Conservation (phyloP, 2,329 filamentous ascomycete species). For the Fonsecaea pugnacius region DNA sequence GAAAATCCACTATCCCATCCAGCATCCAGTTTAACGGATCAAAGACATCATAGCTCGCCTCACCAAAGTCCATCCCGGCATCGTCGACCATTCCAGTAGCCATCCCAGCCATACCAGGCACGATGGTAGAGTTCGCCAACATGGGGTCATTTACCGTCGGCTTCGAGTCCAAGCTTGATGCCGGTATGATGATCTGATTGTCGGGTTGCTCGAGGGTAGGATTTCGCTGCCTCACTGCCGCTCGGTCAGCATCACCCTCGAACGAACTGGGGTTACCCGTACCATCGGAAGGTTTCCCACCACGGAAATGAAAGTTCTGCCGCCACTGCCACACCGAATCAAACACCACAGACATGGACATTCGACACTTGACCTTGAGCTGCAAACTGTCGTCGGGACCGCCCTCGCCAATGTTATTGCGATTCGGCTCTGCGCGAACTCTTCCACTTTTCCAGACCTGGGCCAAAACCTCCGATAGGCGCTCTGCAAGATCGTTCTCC, state of each 20-base stretch:
- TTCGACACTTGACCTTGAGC: constrained; percentile 68
- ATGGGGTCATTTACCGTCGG: constrained; percentile 26
- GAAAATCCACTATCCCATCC: constrained; percentile 81
- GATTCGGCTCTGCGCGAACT: constrained; percentile 38
- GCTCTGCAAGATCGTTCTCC: constrained; percentile 66
- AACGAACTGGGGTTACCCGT: constrained; percentile 40
- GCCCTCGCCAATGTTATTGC: constrained; percentile 35
- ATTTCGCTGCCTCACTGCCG: constrained; percentile 24
- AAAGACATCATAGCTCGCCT: constrained; percentile 79
- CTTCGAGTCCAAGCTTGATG: constrained; percentile 7
- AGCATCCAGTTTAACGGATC: constrained; percentile 94
- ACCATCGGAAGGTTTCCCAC: constrained; percentile 59
- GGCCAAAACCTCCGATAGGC: constrained; percentile 67
- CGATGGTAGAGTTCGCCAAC: constrained; percentile 26
- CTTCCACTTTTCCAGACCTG: constrained; percentile 65
- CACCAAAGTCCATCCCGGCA: constrained; percentile 33
- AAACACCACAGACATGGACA: constrained; percentile 70
- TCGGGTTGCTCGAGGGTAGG: constrained; percentile 26
- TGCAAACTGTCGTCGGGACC: constrained; percentile 50
- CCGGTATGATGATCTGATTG: constrained; percentile 16
- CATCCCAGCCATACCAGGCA: constrained; percentile 39
- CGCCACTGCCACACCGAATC: constrained; percentile 72
- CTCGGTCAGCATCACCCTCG: neutral
- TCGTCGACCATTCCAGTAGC: constrained; percentile 35
- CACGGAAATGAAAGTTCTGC: constrained; percentile 64